Percentiles rank a stretch among this genome's conserved stretches.
Evolutionary conservation across 345 rosid genomes (phyloP).

Genomic region (Hypericum perforatum): DNA sequence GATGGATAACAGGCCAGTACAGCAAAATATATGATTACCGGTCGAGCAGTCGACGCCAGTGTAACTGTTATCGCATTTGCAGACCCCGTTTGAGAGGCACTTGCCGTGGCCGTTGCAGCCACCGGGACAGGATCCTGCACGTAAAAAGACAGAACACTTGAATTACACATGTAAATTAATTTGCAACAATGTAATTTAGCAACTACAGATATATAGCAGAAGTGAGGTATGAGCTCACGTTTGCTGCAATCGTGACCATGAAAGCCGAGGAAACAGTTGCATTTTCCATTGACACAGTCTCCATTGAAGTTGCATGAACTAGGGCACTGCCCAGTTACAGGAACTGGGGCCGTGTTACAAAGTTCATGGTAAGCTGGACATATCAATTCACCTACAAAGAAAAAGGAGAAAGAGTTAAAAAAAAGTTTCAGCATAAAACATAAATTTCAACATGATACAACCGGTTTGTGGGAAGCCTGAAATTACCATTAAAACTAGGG

Average conservation of each 20-base stretch:
- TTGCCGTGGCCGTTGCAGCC: constrained; percentile 72
- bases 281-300: constrained; percentile 81
- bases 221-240: constrained; percentile 44
- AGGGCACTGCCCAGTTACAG: constrained; percentile 69
- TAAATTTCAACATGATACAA: neutral
- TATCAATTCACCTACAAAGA: constrained; percentile 63
- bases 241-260: constrained; percentile 77
- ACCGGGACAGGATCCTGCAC: constrained; percentile 74
- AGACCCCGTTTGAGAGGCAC: constrained; percentile 67
- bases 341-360: constrained; percentile 41
- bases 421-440: constrained; percentile 4
- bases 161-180: neutral
- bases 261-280: constrained; percentile 83
- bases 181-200: neutral
- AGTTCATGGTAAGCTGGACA: constrained; percentile 95
- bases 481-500: constrained; percentile 78
- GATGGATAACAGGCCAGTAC: neutral
- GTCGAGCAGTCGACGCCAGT: constrained; percentile 96
- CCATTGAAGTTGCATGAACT: constrained; percentile 81
- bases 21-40: constrained; percentile 33
- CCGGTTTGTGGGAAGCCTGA: constrained; percentile 6
- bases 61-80: constrained; percentile 65
- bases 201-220: neutral
- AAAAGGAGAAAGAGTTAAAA: constrained; percentile 7
- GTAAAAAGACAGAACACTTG: neutral